These are phyloP conservation scores for Lyophyllum decastes DNA, from an alignment of 768 basidiomycete species.

Conservation along the genomic window DNA sequence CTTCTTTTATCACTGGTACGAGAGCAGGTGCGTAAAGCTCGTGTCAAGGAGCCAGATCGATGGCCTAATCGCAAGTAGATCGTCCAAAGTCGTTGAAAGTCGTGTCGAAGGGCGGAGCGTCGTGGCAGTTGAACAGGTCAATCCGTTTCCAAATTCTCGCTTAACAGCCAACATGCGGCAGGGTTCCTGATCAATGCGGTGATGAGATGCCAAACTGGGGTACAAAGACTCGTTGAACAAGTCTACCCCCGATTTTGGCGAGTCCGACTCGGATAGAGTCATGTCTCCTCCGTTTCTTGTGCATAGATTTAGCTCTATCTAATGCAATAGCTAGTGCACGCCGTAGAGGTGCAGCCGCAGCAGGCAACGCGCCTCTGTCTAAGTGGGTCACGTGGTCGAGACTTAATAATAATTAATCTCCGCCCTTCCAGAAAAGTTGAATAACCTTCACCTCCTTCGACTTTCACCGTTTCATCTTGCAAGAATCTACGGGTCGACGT, in stretches of 20 bases:
- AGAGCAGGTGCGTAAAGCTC: conserved; percentile 16
- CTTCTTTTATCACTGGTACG: conserved; percentile 5
- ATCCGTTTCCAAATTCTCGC: conserved; percentile 1
- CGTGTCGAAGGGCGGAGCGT: conserved; percentile 4
- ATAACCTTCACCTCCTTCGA: neutral
- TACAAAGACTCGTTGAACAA: neutral
- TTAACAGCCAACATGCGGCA: conserved; percentile 12
- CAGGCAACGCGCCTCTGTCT: neutral
- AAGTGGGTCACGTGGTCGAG: conserved; percentile 3
- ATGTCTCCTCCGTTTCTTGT: neutral
- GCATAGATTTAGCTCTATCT: neutral
- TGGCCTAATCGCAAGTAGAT: conserved; percentile 2
- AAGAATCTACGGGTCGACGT: neutral
- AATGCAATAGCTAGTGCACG: neutral
- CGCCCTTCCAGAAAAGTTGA: neutral
- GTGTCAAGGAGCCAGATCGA: conserved; percentile 18
- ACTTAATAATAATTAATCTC: conserved; percentile 1
- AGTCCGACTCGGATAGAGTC: neutral
- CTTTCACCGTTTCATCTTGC: neutral
- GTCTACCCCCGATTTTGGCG: neutral
- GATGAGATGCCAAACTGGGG: neutral
- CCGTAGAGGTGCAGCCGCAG: neutral
- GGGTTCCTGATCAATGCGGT: conserved; percentile 3
- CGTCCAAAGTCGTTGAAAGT: conserved; percentile 9
- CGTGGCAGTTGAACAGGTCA: conserved; percentile 3